These are phyloP conservation scores for Dendrothele bispora DNA, from an alignment of 768 basidiomycete species.

Conservation along the genomic window DNA sequence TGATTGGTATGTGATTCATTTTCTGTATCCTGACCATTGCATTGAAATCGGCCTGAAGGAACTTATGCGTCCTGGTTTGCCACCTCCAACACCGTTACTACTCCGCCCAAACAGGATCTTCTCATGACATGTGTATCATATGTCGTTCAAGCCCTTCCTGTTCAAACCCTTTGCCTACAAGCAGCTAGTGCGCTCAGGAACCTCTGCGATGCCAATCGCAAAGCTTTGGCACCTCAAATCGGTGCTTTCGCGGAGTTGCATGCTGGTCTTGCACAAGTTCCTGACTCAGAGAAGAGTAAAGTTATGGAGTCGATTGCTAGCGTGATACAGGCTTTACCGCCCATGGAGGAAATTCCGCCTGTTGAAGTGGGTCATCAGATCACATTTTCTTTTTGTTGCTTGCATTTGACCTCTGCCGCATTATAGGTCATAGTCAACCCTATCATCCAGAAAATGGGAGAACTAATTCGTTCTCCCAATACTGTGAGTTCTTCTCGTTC, in stretches of 20 bases:
- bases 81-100: constrained; percentile 38
- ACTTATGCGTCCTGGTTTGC: constrained; percentile 83
- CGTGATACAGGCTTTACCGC: constrained; percentile 87
- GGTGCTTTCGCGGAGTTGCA: constrained; percentile 83
- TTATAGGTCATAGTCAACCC: constrained; percentile 72
- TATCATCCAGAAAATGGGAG: constrained; percentile 67
- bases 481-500: constrained; percentile 14
- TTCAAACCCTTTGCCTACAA: constrained; percentile 59
- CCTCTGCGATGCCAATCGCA: constrained; percentile 86
- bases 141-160: constrained; percentile 69
- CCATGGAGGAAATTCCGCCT: constrained; percentile 74
- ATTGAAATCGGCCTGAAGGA: constrained; percentile 45
- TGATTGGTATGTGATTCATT: constrained; percentile 60
- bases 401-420: background rate
- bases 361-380: constrained; percentile 52
- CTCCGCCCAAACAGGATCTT: constrained; percentile 36
- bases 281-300: constrained; percentile 85
- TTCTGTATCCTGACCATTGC: background rate
- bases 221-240: constrained; percentile 82
- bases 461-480: constrained; percentile 54
- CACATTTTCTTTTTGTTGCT: background rate
- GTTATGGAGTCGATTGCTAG: constrained; percentile 91
- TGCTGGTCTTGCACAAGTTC: constrained; percentile 69
- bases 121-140: constrained; percentile 68
- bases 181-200: constrained; percentile 85